A percentile compares a stretch with the other conserved stretches of the same genome.
These are phyloP conservation scores for Trichomonas vaginalis DNA, from an alignment of 208 protist species.

Conservation along the genomic window DNA sequence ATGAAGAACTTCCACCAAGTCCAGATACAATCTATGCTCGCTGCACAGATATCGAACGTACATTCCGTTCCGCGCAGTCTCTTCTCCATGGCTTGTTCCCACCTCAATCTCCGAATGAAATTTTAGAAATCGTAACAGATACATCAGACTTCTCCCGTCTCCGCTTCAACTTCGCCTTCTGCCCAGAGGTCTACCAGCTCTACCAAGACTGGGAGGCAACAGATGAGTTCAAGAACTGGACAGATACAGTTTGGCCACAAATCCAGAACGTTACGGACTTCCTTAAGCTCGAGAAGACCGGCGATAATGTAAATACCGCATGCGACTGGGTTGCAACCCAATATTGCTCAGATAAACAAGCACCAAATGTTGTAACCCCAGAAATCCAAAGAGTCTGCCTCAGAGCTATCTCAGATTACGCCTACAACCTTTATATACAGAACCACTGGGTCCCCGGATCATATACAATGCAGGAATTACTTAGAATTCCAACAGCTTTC, in stretches of 20 bases:
- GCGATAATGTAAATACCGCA: neutral
- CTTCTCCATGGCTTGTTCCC: neutral
- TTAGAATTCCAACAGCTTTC: neutral
- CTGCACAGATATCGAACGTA: neutral
- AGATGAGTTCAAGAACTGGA: neutral
- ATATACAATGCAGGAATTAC: neutral
- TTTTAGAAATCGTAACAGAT: neutral
- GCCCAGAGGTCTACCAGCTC: neutral
- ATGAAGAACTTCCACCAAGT: too few relatives aligned
- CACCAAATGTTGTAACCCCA: neutral
- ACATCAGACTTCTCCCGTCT: neutral
- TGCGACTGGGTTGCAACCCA: neutral
- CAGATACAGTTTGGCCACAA: neutral
- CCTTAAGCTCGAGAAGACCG: neutral
- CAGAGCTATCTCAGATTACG: neutral
- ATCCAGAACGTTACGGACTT: neutral
- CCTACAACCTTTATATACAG: neutral
- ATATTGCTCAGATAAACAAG: neutral
- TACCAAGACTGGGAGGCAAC: neutral
- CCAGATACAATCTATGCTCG: neutral
- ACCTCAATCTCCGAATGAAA: conserved; percentile 8
- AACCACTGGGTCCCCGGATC: neutral
- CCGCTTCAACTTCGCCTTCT: neutral
- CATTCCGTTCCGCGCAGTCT: neutral
- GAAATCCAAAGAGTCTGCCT: neutral